Evolutionary conservation across 1,284 basidiomycete species (phyloP).

Genomic region (Ceratobasidium sp.): DNA sequence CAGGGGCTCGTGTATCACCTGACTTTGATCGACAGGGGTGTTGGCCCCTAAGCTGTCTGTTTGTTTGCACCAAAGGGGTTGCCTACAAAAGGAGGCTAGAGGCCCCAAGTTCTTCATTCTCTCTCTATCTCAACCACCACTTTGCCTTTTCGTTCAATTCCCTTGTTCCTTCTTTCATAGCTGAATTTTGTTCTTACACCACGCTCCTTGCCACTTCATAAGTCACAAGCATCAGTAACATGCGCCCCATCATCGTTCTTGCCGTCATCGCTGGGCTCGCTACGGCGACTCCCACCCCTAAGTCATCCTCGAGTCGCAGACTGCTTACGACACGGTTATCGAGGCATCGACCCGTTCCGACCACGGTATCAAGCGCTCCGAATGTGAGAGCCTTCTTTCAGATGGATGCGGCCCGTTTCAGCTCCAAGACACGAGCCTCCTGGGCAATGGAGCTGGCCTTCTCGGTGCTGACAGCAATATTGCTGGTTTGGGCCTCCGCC

Average conservation of each 20-base stretch:
- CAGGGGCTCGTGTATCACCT: not conserved
- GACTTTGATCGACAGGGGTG: not conserved
- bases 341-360: not conserved
- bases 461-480: constrained; percentile 8
- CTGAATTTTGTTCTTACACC: not conserved
- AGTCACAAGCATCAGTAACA: not conserved
- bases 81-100: constrained; percentile 9
- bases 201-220: constrained; percentile 20
- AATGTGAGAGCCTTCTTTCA: not conserved
- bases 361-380: constrained; percentile 7
- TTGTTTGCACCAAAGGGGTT: constrained; percentile 2
- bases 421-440: not conserved
- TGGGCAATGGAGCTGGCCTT: not conserved
- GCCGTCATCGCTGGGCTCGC: constrained; percentile 20
- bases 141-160: not conserved
- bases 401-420: constrained; percentile 19
- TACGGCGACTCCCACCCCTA: constrained; percentile 12
- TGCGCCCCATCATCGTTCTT: constrained; percentile 20
- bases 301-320: constrained; percentile 7
- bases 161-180: not conserved
- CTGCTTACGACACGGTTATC: not conserved
- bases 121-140: constrained; percentile 27
- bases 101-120: not conserved
- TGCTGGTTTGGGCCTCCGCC: constrained; percentile 16
- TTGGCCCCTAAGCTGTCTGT: constrained; percentile 13